phyloP scores from a whole-genome alignment of 2,329 filamentous ascomycete genomes.

The Aaosphaeria arxii region DNA sequence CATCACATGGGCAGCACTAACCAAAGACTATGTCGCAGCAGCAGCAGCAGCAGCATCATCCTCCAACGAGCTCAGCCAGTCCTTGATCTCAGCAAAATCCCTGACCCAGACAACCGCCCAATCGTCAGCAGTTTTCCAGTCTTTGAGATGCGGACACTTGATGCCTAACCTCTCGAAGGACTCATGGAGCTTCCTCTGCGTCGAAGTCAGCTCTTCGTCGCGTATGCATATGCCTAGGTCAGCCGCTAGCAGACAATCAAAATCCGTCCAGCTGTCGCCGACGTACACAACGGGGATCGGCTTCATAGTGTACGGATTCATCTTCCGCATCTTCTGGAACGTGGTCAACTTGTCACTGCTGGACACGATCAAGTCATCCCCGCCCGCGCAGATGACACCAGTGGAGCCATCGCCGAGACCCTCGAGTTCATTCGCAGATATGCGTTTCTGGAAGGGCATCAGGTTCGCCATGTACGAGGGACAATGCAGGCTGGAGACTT shows the following conservation, averaged over 20 bases:
- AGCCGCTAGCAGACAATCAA: slow-evolving; percentile 43
- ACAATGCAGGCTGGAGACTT: not conserved
- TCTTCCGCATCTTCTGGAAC: slow-evolving; percentile 14
- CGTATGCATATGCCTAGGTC: slow-evolving; percentile 48
- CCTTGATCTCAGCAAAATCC: slow-evolving; percentile 22
- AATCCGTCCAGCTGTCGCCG: slow-evolving; percentile 49
- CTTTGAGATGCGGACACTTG: slow-evolving; percentile 15
- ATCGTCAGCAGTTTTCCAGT: slow-evolving; percentile 9
- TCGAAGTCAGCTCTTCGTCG: slow-evolving; percentile 34
- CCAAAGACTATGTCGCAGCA: not conserved
- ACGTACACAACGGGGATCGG: slow-evolving; percentile 38
- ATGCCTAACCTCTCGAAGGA: slow-evolving; percentile 31
- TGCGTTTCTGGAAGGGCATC: not conserved
- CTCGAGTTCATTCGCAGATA: slow-evolving; percentile 8
- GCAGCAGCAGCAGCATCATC: not conserved
- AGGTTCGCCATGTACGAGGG: no score
- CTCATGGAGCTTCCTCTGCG: slow-evolving; percentile 32
- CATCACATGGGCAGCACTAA: no score
- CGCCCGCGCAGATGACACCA: slow-evolving; percentile 13
- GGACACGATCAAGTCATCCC: slow-evolving; percentile 25
- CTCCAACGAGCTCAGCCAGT: slow-evolving; percentile 1
- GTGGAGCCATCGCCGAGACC: slow-evolving; percentile 10
- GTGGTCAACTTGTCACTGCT: slow-evolving; percentile 40
- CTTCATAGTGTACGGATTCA: not conserved
- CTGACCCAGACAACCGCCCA: slow-evolving; percentile 23